Percentiles rank a stretch among this genome's conserved stretches.
Evolutionary conservation across 495 filamentous ascomycete species (phyloP).

Genomic region (Saxophila tyrrhenica): DNA sequence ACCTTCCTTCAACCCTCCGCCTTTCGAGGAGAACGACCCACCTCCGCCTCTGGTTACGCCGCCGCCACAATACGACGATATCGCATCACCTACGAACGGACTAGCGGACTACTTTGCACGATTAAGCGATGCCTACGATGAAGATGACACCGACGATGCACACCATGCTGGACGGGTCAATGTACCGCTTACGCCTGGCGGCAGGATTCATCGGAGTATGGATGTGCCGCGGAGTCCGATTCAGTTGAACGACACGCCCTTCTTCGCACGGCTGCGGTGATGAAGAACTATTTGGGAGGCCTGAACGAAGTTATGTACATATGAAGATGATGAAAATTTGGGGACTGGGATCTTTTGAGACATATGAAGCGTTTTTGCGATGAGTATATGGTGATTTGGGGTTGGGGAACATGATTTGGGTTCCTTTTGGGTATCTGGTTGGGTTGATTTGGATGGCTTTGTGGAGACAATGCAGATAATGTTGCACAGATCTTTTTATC

Average conservation of each 20-base stretch:
- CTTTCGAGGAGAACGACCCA: conserved; percentile 81
- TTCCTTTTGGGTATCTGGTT: too few species aligned
- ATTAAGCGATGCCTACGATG: conserved; percentile 48
- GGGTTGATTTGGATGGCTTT: too few species aligned
- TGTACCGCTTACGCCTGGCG: conserved; percentile 58
- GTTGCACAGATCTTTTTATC: not conserved
- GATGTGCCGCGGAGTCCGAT: conserved; percentile 22
- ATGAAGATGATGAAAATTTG: too few species aligned
- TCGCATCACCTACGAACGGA: conserved; percentile 63
- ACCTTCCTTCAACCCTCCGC: conserved; percentile 81
- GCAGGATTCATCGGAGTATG: conserved; percentile 60
- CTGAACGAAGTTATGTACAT: not conserved
- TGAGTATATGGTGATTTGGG: not conserved
- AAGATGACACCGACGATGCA: conserved; percentile 37
- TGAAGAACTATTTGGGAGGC: not conserved
- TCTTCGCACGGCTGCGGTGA: too few species aligned
- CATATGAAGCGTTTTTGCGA: not conserved
- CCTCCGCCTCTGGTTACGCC: conserved; percentile 75
- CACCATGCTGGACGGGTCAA: conserved; percentile 42
- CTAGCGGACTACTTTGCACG: conserved; percentile 86
- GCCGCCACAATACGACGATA: conserved; percentile 75
- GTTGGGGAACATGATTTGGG: too few species aligned
- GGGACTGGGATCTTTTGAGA: not conserved
- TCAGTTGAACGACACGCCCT: not conserved
- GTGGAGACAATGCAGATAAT: not conserved